These are phyloP conservation scores for Fraxinus albicans DNA, from an alignment of 305 asterid species.

Conservation along the genomic window DNA sequence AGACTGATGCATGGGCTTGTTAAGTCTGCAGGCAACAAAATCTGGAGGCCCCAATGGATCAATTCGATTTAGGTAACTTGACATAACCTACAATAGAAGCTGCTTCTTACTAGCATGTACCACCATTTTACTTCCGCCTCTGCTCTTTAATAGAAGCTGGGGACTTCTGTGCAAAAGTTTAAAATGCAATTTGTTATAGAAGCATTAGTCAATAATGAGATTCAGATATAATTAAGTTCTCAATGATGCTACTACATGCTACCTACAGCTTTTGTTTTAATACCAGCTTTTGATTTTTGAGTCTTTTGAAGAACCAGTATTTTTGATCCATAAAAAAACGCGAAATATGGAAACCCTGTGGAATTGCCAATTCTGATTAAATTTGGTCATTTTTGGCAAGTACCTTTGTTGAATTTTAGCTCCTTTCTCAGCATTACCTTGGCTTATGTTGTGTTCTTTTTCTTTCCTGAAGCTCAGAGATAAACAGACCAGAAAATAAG, in stretches of 20 bases:
- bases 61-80: constrained; percentile 79
- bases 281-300: background rate
- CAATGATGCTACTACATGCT: constrained; percentile 2
- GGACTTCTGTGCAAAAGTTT: background rate
- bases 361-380: background rate
- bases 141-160: constrained; percentile 1
- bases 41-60: constrained; percentile 98
- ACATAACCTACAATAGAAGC: background rate
- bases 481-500: constrained; percentile 88
- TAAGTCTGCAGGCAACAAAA: constrained; percentile 76
- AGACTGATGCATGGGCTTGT: constrained; percentile 31
- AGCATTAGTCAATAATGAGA: background rate
- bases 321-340: background rate
- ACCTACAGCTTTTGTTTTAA: background rate
- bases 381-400: background rate
- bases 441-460: constrained; percentile 28
- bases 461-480: constrained; percentile 90
- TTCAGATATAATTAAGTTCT: background rate
- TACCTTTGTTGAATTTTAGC: constrained; percentile 1
- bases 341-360: background rate
- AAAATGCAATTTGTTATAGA: background rate
- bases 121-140: background rate
- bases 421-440: constrained; percentile 13
- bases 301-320: background rate
- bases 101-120: background rate